Conservation (phyloP, 164 flowering plant genomes). For the Vitis amurensis region DNA sequence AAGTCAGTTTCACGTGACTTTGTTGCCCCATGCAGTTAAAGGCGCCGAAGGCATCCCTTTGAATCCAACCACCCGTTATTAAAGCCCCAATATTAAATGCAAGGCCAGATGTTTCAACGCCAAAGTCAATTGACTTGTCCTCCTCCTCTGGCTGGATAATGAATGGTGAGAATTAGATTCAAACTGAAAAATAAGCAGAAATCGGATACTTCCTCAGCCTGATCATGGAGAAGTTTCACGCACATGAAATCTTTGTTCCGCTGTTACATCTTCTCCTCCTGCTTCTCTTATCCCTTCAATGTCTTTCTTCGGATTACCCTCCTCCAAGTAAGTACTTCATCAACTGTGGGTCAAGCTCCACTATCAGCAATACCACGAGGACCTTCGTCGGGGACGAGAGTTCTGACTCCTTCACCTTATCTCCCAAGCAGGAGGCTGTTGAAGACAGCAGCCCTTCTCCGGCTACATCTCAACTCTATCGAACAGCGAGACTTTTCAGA, state of each 20-base stretch:
- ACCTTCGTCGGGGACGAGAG: conserved; percentile 9
- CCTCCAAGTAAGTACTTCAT: conserved; percentile 12
- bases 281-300: background rate
- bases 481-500: conserved; percentile 8
- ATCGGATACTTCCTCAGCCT: too few species aligned
- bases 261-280: background rate
- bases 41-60: too few species aligned
- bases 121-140: too few species aligned
- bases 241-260: background rate
- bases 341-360: conserved; percentile 13
- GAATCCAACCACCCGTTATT: too few species aligned
- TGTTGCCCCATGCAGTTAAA: too few species aligned
- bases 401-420: background rate
- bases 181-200: too few species aligned
- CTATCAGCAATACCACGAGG: background rate
- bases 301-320: background rate
- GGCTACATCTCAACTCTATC: background rate
- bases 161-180: too few species aligned
- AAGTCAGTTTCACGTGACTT: too few species aligned
- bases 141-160: too few species aligned
- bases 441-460: background rate
- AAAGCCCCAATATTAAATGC: too few species aligned
- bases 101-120: too few species aligned
- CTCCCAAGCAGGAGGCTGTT: background rate
- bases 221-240: conserved; percentile 7